phyloP scores from a whole-genome alignment of 2,329 filamentous ascomycete species.

The Pseudopithomyces maydicus region DNA sequence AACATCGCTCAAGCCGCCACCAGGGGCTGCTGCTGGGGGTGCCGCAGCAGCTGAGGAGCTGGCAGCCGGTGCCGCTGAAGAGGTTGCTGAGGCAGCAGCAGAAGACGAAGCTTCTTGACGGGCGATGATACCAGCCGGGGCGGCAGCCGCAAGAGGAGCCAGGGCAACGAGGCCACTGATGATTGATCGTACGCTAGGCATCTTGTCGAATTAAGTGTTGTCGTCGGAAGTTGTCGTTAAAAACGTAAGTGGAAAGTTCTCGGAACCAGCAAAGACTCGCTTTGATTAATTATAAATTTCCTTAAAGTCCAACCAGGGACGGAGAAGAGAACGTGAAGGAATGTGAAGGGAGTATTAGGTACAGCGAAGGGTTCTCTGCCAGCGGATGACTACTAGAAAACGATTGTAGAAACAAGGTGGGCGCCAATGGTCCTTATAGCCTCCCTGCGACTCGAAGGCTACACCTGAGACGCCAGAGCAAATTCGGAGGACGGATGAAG shows the following conservation, averaged over 20 bases:
- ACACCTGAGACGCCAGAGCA: constrained; percentile 44
- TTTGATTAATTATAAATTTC: constrained; percentile 45
- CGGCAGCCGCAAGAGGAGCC: constrained; percentile 40
- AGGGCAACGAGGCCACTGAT: constrained; percentile 42
- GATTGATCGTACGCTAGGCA: constrained; percentile 45
- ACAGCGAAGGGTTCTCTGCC: constrained; percentile 36
- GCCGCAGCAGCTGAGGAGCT: constrained; percentile 13
- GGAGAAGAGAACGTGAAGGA: constrained; percentile 43
- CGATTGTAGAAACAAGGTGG: constrained; percentile 41
- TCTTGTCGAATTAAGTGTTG: constrained; percentile 39
- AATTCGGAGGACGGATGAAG: constrained; percentile 45
- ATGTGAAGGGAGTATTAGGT: constrained; percentile 41
- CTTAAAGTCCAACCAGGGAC: constrained; percentile 49
- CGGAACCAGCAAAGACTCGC: constrained; percentile 45
- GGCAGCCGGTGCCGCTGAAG: constrained; percentile 23
- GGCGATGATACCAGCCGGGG: constrained; percentile 30
- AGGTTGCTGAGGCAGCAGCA: constrained; percentile 7
- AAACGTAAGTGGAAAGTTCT: background rate
- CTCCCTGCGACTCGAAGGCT: constrained; percentile 32
- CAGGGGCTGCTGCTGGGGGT: constrained; percentile 23
- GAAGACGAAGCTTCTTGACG: constrained; percentile 26
- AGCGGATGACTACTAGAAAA: constrained; percentile 45
- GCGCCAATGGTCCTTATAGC: constrained; percentile 47
- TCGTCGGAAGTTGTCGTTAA: constrained; percentile 10
- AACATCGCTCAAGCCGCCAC: constrained; percentile 51